phyloP scores from a whole-genome alignment of 768 basidiomycete species.

The Trichaptum fuscoviolaceum region DNA sequence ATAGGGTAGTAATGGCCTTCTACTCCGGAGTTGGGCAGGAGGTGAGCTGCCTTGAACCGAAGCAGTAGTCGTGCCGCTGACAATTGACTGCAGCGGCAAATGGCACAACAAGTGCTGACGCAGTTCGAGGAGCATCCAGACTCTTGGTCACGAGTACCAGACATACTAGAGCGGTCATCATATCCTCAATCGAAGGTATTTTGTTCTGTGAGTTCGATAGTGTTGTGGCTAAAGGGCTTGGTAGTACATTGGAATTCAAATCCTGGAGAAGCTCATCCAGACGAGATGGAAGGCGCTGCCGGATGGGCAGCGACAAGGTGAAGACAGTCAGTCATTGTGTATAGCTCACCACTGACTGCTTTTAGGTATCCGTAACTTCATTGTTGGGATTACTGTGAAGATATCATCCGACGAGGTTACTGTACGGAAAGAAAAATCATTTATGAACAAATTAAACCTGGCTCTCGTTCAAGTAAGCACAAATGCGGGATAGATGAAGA shows the following conservation, averaged over 20 bases:
- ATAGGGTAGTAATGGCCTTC: slow-evolving; percentile 90
- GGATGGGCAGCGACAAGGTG: slow-evolving; percentile 88
- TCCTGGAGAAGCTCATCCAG: slow-evolving; percentile 90
- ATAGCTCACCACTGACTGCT: slow-evolving; percentile 13
- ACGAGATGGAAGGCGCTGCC: slow-evolving; percentile 97
- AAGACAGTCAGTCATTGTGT: background rate
- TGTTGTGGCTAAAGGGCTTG: slow-evolving; percentile 6
- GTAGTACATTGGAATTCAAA: slow-evolving; percentile 95
- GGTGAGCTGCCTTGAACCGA: slow-evolving; percentile 39
- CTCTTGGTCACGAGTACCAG: slow-evolving; percentile 95
- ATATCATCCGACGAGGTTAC: slow-evolving; percentile 86
- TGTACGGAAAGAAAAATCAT: slow-evolving; percentile 90
- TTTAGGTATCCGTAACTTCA: slow-evolving; percentile 91
- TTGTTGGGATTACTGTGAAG: slow-evolving; percentile 90
- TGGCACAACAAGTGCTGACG: slow-evolving; percentile 90
- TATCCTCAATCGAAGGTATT: slow-evolving; percentile 83
- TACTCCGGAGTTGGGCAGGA: slow-evolving; percentile 82
- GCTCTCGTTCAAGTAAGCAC: slow-evolving; percentile 82
- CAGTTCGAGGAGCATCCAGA: slow-evolving; percentile 98
- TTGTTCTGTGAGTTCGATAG: background rate
- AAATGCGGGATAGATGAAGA: slow-evolving; percentile 6
- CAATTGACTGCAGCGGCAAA: slow-evolving; percentile 68
- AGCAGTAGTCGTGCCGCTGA: slow-evolving; percentile 11
- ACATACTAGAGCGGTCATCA: slow-evolving; percentile 78
- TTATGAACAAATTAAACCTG: slow-evolving; percentile 93